phyloP scores from a whole-genome alignment of 2,329 filamentous ascomycete species.

The Fusarium equiseti region DNA sequence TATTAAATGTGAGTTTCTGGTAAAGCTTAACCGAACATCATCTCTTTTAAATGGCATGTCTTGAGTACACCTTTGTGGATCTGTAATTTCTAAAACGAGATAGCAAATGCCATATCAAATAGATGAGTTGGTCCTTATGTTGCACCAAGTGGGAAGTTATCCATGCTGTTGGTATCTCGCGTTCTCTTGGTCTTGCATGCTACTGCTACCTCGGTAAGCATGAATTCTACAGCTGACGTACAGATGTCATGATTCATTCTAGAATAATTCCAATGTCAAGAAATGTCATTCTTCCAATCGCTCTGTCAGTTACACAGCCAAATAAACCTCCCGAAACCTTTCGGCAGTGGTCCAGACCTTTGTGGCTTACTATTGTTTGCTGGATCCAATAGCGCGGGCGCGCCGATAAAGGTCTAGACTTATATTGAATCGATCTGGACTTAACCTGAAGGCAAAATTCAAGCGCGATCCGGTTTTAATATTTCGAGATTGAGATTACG shows the following conservation, averaged over 20 bases:
- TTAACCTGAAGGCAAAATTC: neutral
- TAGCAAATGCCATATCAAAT: neutral
- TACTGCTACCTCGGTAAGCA: no score
- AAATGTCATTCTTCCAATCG: neutral
- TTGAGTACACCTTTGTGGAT: no score
- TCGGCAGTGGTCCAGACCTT: neutral
- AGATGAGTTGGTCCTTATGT: neutral
- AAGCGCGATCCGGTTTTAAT: no score
- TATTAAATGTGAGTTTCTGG: neutral
- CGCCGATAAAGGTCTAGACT: constrained; percentile 8
- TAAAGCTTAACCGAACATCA: neutral
- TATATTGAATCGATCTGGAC: neutral
- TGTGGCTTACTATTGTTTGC: neutral
- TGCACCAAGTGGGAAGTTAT: neutral
- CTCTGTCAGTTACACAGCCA: neutral
- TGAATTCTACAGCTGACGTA: no score
- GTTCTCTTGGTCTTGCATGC: no score
- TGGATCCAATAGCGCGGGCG: constrained; percentile 10
- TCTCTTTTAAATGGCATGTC: neutral
- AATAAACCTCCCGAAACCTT: neutral
- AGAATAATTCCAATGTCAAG: neutral
- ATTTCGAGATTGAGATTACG: neutral
- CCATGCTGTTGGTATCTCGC: no score
- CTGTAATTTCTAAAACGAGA: no score
- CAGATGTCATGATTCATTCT: neutral